Evolutionary conservation across 352 stramenopile genomes (phyloP).

Genomic region (Globisporangium radiosum): DNA sequence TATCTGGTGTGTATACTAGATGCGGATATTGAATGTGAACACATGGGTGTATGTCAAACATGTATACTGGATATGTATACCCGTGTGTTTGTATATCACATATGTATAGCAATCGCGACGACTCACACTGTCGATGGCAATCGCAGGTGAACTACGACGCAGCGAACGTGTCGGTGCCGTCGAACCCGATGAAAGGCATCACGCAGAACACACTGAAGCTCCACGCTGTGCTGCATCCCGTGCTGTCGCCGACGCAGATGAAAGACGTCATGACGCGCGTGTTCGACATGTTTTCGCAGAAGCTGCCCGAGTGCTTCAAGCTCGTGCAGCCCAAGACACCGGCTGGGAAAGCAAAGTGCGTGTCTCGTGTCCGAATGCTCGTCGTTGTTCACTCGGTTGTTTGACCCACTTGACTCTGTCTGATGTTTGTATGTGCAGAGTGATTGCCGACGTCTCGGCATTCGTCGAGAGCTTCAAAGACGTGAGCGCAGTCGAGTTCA

Average conservation of each 20-base stretch:
- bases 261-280: conserved; percentile 92
- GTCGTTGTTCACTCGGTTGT: background rate
- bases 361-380: background rate
- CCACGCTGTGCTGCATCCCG: conserved; percentile 90
- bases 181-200: conserved; percentile 90
- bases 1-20: too few relatives aligned
- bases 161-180: conserved; percentile 44
- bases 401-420: background rate
- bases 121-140: background rate
- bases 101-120: background rate
- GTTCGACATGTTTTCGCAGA: conserved; percentile 85
- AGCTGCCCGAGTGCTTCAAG: conserved; percentile 87
- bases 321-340: conserved; percentile 67
- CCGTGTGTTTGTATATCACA: too few relatives aligned
- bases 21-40: background rate
- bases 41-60: background rate
- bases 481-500: conserved; percentile 59
- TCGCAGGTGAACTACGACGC: conserved; percentile 62
- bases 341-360: conserved; percentile 65
- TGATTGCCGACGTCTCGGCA: conserved; percentile 63
- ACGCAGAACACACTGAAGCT: conserved; percentile 93
- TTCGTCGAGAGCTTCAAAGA: conserved; percentile 75
- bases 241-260: conserved; percentile 92
- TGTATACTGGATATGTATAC: conserved; percentile 14
- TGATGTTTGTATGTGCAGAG: conserved; percentile 19